Conservation (phyloP, 2,329 filamentous ascomycete species). For the Daldinia sp. region DNA sequence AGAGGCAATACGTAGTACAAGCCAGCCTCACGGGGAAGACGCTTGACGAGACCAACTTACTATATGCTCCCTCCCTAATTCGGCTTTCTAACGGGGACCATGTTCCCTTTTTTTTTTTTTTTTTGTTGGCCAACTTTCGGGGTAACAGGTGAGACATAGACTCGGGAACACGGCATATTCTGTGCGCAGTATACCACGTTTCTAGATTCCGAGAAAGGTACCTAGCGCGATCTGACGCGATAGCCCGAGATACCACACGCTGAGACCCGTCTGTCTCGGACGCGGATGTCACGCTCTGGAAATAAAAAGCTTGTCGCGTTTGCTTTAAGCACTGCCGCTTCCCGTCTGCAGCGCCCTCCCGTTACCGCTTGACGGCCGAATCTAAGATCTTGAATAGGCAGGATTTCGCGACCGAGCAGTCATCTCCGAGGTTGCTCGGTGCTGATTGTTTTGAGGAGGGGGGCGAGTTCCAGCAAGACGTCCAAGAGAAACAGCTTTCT, state of each 20-base stretch:
- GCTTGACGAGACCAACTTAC: conserved; percentile 28
- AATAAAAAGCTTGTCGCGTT: conserved; percentile 23
- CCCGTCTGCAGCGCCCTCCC: conserved; percentile 36
- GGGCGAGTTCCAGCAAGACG: conserved; percentile 5
- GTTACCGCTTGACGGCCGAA: conserved; percentile 46
- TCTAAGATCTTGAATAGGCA: conserved; percentile 46
- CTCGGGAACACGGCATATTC: conserved; percentile 29
- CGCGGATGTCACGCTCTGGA: conserved; percentile 29
- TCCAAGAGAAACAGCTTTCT: neutral
- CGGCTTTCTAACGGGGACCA: conserved; percentile 18
- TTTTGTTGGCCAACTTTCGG: conserved; percentile 15
- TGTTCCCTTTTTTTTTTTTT: conserved; percentile 5
- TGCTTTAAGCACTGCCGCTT: conserved; percentile 39
- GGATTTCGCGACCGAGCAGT: conserved; percentile 44
- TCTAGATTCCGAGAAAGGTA: conserved; percentile 40
- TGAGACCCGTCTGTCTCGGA: conserved; percentile 43
- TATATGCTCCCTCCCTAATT: conserved; percentile 1
- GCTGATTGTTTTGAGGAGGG: conserved; percentile 21
- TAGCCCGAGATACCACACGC: conserved; percentile 33
- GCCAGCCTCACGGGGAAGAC: conserved; percentile 37
- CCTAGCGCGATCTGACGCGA: conserved; percentile 39
- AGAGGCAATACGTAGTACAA: conserved; percentile 16
- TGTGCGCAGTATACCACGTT: conserved; percentile 41
- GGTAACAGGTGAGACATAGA: conserved; percentile 34
- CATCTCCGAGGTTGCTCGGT: conserved; percentile 10